Evolutionary conservation across 306 rosid genomes (phyloP), one percentile per base, ranked within the genome.

Genomic region (Glycine soja): DNA sequence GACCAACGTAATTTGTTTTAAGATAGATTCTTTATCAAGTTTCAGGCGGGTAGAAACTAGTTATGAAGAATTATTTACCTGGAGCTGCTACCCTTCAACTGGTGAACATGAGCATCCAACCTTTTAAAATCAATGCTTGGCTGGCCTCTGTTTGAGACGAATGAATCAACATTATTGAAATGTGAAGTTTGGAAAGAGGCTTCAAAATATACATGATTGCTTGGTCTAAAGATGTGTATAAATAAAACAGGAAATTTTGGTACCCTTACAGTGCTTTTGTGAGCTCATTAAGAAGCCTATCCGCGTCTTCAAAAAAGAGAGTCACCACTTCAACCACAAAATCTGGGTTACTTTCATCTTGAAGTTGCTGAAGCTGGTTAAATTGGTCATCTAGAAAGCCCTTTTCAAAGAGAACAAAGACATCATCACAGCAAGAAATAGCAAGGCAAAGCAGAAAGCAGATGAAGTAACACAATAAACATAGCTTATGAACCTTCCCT

Each of bases 41-140:
- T 24, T 24, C 30, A 1, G 30, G 30, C 2, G 2, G 30, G 30
- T 24, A 24, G 30, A 24, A 24, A 24, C 30, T 24, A 24, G 30
- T 24, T 24, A 24, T 24, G 30, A 24, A 24, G 30, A 24, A 24
- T 24, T 24, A 24, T 1, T 24, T 24, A 94, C 98, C 97, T 92
- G 87, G 98, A 90, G 88, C 97, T 94, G 87, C 97, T 92, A 67
- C 98, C 98, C 83, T 92, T 94, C 89, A 94, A 67, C 88, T 92
- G 97, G 81, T 94, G 97, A 90, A 94, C 93, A 79, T 85, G 84
- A 63, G 93, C 85, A 88, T 90, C 98, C 70, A 94, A 77, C 81
- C 75, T 88, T 58, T 52, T 92, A 66, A 86, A 90, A 90, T 94
- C 92, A 78, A 88, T 76, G 66, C 51, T 77, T 54, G 83, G 74